Evolutionary conservation across 2,329 filamentous ascomycete species (phyloP), one percentile per base, ranked within the genome.

Genomic region (Basipetospora sp.): DNA sequence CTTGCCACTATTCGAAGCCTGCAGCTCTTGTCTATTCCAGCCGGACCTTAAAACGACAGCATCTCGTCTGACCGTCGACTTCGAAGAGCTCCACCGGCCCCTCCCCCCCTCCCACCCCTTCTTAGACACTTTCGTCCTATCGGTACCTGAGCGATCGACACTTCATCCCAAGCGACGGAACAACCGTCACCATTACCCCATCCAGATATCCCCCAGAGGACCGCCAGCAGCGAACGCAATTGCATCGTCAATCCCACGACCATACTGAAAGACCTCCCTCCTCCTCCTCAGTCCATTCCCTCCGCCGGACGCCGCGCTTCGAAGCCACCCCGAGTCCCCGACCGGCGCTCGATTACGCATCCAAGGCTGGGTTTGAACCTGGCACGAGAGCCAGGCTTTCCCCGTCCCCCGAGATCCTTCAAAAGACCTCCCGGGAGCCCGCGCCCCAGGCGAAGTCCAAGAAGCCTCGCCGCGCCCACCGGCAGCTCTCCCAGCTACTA

Each of bases 231-330:
- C 61, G 58, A 54, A 62, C 63, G 58, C 58, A 61, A 39, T 48
- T 52, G 43, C 45, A 52, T 40, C 45, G 46, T 47, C 48, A 51
- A 46, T 50, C 58, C 40, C 51, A 62, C 47, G 54, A 59, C 49
- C 53, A 51, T 47, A 45, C 52, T 43, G 58, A 59, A 44, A 55
- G 59, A 51, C 57, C 56, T 39, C 57, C 62, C 36, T 64, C 66
- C 20, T 58, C 66, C 40, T 60, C 63, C 41, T 69, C 67, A 28
- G 57, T 60, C 33, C 56, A 49, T 43, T 60, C 53, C 40, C 61
- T 72, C 47, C 68, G 66, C 42, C 65, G 65, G 46, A 71, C 67
- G 6, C 61, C 67, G 14, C 67, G 58, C 43, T 70, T 71, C 48
- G 59, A 62, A 35, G 56, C 55, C 19, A 60, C 58, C 36, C 55